phyloP scores from a whole-genome alignment of 345 rosid species.

The Gossypium stocksii region DNA sequence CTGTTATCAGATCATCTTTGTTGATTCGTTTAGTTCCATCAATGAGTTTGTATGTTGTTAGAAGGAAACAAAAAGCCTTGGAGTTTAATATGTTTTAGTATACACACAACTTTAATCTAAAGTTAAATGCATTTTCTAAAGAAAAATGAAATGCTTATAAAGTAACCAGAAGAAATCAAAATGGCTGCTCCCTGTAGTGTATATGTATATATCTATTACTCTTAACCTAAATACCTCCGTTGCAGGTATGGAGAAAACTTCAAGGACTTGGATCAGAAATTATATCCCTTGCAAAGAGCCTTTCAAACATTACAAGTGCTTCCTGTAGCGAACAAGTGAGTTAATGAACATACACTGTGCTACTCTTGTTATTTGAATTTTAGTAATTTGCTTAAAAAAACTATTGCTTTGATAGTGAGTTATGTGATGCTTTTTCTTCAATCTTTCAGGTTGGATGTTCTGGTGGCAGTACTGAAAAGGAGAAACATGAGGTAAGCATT shows the following conservation, averaged over 20 bases:
- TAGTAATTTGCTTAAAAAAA: not conserved
- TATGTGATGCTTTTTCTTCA: constrained; percentile 6
- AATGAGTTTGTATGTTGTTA: not conserved
- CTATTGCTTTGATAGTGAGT: not conserved
- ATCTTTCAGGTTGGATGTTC: constrained; percentile 27
- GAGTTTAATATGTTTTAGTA: too few species aligned
- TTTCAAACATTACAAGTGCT: constrained; percentile 51
- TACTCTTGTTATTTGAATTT: not conserved
- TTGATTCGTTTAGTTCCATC: not conserved
- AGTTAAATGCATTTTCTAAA: not conserved
- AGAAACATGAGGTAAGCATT: constrained; percentile 35
- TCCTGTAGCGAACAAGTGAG: constrained; percentile 59
- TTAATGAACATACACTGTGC: not conserved
- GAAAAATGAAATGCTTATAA: not conserved
- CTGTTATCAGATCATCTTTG: not conserved
- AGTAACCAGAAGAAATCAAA: not conserved
- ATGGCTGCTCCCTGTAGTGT: not conserved
- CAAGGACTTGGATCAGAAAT: constrained; percentile 65
- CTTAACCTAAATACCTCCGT: constrained; percentile 8
- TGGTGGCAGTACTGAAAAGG: constrained; percentile 18
- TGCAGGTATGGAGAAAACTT: constrained; percentile 72
- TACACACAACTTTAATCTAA: too few species aligned
- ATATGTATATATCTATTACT: not conserved
- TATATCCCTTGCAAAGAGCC: constrained; percentile 59
- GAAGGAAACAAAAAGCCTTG: not conserved